Base-by-base conservation (phyloP, 2,329 filamentous ascomycete genomes). In the Leptographium radiaticola region DNA sequence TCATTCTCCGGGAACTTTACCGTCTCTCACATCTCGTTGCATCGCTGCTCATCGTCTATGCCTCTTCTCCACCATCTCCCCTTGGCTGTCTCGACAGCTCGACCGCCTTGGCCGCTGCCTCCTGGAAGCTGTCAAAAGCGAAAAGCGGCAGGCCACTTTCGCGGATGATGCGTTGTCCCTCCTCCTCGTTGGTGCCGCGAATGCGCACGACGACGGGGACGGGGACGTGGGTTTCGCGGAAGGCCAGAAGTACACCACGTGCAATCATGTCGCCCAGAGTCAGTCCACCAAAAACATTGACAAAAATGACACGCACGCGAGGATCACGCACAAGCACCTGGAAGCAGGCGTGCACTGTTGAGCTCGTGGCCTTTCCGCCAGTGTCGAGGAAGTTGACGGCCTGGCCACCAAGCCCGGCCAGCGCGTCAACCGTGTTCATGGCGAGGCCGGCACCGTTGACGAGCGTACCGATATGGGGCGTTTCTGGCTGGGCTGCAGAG, bases 361-460 rank as follows among this genome's bases (percentile, higher is more conserved):
- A 81, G 34, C 80, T 79, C 0, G 89, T 95, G 0, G 89, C 89
- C 66, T 94, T 93, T 39, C 89, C 89, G 33, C 90, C 89, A 0
- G 87, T 94, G 65, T 95, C 89, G 53, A 95, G 75, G 66, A 95
- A 95, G 62, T 95, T 95, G 12, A 87, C 81, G 30, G 84, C 84
- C 38, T 73, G 68, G 2, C 87, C 87, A 53, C 83, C 83, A 53
- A 80, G 78, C 13, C 80, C 70, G 2, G 77, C 74, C 2, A 95
- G 78, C 0, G 86, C 85, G 65, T 95, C 89, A 56, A 90, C 82
- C 0, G 89, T 95, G 65, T 93, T 93, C 86, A 95, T 93, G 0
- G 89, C 89, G 1, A 95, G 76, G 0, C 89, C 89, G 0, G 90
- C 89, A 45, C 89, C 89, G 63, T 95, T 95, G 59, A 95, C 88